These are phyloP conservation scores for Begonia loranthoides DNA, from an alignment of 306 rosid species.

Conservation along the genomic window DNA sequence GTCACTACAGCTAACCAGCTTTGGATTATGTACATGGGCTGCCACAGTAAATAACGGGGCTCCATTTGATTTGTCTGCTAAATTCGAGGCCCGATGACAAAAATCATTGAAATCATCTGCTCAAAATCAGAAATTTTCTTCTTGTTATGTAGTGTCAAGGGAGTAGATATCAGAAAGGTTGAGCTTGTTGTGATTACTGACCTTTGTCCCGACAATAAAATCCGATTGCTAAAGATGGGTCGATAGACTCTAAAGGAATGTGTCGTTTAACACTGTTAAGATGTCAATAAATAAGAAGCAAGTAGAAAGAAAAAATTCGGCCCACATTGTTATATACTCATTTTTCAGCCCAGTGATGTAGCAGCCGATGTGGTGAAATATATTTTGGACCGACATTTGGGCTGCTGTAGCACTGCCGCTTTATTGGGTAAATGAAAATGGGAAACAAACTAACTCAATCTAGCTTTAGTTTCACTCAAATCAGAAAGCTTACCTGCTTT, in stretches of 20 bases:
- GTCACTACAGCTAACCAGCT: conserved; percentile 24
- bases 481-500: conserved; percentile 56
- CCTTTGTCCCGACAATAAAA: conserved; percentile 94
- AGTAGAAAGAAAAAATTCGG: neutral
- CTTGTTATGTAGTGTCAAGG: too few relatives aligned
- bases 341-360: too few relatives aligned
- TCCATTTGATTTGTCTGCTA: conserved; percentile 73
- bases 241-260: conserved; percentile 64
- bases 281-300: neutral
- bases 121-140: too few relatives aligned
- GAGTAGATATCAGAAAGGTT: too few relatives aligned
- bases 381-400: too few relatives aligned
- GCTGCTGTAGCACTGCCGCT: too few relatives aligned
- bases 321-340: too few relatives aligned
- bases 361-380: too few relatives aligned
- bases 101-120: conserved; percentile 75
- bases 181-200: conserved; percentile 7
- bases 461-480: neutral
- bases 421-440: too few relatives aligned
- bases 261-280: conserved; percentile 46
- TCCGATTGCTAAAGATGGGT: conserved; percentile 93
- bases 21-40: conserved; percentile 34
- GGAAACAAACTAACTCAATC: too few relatives aligned
- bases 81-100: conserved; percentile 61
- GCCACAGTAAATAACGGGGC: conserved; percentile 90